These are phyloP conservation scores for Tetradesmus lagerheimii DNA, from an alignment of 139 green algal genomes.

Conservation along the genomic window DNA sequence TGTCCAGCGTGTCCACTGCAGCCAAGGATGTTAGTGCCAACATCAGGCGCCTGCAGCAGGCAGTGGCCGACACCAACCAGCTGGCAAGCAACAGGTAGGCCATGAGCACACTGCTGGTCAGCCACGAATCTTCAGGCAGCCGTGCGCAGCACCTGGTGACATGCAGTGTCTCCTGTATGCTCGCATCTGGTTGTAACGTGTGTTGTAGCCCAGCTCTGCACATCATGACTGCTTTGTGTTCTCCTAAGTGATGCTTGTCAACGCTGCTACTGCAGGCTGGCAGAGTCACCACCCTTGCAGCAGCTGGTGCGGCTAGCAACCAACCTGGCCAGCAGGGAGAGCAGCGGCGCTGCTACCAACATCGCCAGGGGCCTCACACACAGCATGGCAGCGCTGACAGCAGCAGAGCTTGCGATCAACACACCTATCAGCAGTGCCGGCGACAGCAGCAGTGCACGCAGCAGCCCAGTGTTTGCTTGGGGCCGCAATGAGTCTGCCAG, in stretches of 20 bases:
- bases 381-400: constrained; percentile 5
- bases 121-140: no score
- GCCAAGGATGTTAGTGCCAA: background rate
- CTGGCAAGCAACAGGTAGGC: background rate
- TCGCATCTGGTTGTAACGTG: no score
- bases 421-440: background rate
- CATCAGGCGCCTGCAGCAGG: background rate
- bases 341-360: background rate
- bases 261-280: background rate
- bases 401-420: background rate
- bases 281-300: background rate
- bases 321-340: background rate
- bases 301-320: background rate
- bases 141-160: no score
- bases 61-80: background rate
- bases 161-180: no score
- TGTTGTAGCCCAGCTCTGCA: no score
- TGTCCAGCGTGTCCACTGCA: background rate
- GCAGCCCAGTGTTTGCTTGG: background rate
- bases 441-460: constrained; percentile 20
- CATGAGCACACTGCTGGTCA: no score
- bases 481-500: background rate
- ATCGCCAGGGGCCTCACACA: background rate
- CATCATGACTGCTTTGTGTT: no score
- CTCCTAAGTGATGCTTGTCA: background rate